A percentile compares a stretch with the other conserved stretches of the same genome.
These are phyloP conservation scores for Babjeviella inositovora DNA, from an alignment of 805 yeast genomes.

Conservation along the genomic window DNA sequence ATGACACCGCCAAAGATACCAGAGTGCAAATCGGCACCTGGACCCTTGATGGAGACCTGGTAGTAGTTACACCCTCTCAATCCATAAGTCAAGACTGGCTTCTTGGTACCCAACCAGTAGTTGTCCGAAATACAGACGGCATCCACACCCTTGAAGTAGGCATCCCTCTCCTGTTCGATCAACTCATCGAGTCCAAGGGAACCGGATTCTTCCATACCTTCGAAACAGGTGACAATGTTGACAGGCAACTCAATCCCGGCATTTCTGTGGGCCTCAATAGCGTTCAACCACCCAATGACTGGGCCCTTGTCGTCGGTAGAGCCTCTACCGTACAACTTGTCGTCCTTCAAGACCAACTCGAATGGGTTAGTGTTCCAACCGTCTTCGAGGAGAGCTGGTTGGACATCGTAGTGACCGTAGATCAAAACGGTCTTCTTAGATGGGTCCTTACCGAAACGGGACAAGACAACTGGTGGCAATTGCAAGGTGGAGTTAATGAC, in stretches of 20 bases:
- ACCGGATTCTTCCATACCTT: constrained; percentile 99
- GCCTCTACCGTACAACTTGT: constrained; percentile 79
- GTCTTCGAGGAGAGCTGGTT: constrained; percentile 83
- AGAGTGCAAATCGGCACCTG: constrained; percentile 93
- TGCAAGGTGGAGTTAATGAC: constrained; percentile 48
- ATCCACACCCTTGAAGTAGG: constrained; percentile 77
- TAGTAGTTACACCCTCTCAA: constrained; percentile 94
- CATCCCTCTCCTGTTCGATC: constrained; percentile 61
- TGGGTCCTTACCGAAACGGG: constrained; percentile 73
- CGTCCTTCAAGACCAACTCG: constrained; percentile 43
- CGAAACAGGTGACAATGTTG: constrained; percentile 83
- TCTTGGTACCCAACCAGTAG: constrained; percentile 96
- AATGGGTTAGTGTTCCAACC: constrained; percentile 97
- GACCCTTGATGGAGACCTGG: constrained; percentile 70
- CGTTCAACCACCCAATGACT: constrained; percentile 91
- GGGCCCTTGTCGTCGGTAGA: constrained; percentile 98
- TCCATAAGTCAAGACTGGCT: constrained; percentile 96
- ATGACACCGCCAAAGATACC: constrained; percentile 96
- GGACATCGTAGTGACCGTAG: constrained; percentile 97
- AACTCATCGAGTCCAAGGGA: constrained; percentile 80
- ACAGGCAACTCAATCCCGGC: constrained; percentile 85
- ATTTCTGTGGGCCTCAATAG: constrained; percentile 77
- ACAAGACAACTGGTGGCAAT: constrained; percentile 91
- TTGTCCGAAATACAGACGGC: constrained; percentile 94
- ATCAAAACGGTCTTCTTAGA: constrained; percentile 75